phyloP scores from a whole-genome alignment of 169 alveolate genomes.

The Plasmodium vivax region DNA sequence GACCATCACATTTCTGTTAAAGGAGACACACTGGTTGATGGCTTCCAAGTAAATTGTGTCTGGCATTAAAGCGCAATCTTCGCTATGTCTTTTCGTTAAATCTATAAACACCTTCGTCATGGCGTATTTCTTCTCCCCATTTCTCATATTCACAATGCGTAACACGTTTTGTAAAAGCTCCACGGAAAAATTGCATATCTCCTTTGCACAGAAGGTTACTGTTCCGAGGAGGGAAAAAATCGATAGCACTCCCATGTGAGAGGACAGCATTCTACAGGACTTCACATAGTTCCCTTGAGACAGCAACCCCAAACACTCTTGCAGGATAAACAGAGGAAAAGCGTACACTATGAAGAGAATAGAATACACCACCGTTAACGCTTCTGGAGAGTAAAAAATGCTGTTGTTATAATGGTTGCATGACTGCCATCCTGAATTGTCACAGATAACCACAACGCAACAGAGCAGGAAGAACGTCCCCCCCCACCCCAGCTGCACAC shows the following conservation, averaged over 20 bases:
- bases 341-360: slow-evolving; percentile 37
- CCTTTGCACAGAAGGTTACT: slow-evolving; percentile 67
- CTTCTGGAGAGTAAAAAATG: slow-evolving; percentile 72
- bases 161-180: slow-evolving; percentile 54
- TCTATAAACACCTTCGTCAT: slow-evolving; percentile 62
- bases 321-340: slow-evolving; percentile 54
- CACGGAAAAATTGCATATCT: slow-evolving; percentile 51
- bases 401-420: slow-evolving; percentile 59
- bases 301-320: slow-evolving; percentile 59
- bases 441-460: slow-evolving; percentile 73
- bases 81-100: background rate
- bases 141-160: background rate
- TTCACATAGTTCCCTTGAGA: slow-evolving; percentile 69
- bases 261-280: slow-evolving; percentile 49
- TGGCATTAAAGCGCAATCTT: slow-evolving; percentile 4
- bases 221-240: slow-evolving; percentile 66
- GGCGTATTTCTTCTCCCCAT: slow-evolving; percentile 23
- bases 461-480: slow-evolving; percentile 69
- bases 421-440: slow-evolving; percentile 74
- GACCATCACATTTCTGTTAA: slow-evolving; percentile 15
- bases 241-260: slow-evolving; percentile 32
- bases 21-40: slow-evolving; percentile 20
- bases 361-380: slow-evolving; percentile 54
- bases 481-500: slow-evolving; percentile 73
- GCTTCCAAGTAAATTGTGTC: slow-evolving; percentile 25